Percentiles rank a stretch among this genome's conserved stretches.
These are phyloP conservation scores for Rosa persica DNA, from an alignment of 306 rosid genomes.

Conservation along the genomic window DNA sequence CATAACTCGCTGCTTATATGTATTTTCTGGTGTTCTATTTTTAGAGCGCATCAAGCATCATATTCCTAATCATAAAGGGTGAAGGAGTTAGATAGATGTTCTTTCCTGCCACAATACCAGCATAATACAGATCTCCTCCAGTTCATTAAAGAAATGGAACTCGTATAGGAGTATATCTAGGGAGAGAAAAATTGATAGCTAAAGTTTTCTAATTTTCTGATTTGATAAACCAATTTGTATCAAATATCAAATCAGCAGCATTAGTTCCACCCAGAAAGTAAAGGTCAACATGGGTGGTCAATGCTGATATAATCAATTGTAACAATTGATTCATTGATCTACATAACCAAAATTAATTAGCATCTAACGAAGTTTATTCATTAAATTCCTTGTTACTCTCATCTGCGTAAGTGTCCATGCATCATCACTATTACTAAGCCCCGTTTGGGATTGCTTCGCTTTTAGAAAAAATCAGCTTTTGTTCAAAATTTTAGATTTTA, in stretches of 20 bases:
- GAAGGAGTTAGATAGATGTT: constrained; percentile 75
- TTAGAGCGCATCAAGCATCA: constrained; percentile 61
- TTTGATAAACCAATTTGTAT: background rate
- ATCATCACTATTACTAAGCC: too few relatives aligned
- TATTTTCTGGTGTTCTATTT: constrained; percentile 2
- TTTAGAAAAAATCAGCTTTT: too few relatives aligned
- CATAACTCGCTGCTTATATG: background rate
- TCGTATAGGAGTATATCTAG: background rate
- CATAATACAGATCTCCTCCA: constrained; percentile 49
- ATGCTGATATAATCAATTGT: background rate
- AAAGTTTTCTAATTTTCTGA: background rate
- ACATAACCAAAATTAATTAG: too few relatives aligned
- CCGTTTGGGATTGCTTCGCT: too few relatives aligned
- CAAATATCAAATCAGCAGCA: background rate
- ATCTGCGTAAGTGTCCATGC: too few relatives aligned
- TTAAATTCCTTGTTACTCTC: too few relatives aligned
- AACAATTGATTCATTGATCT: too few relatives aligned
- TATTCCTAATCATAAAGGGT: constrained; percentile 67
- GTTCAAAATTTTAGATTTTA: too few relatives aligned
- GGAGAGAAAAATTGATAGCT: background rate
- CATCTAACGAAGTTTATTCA: too few relatives aligned
- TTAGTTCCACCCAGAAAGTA: background rate
- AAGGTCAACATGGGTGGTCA: background rate
- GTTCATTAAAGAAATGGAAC: constrained; percentile 11
- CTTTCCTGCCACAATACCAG: constrained; percentile 58